These are phyloP conservation scores for Ceratocystis ficicola DNA, from an alignment of 2,329 filamentous ascomycete genomes.

Conservation along the genomic window DNA sequence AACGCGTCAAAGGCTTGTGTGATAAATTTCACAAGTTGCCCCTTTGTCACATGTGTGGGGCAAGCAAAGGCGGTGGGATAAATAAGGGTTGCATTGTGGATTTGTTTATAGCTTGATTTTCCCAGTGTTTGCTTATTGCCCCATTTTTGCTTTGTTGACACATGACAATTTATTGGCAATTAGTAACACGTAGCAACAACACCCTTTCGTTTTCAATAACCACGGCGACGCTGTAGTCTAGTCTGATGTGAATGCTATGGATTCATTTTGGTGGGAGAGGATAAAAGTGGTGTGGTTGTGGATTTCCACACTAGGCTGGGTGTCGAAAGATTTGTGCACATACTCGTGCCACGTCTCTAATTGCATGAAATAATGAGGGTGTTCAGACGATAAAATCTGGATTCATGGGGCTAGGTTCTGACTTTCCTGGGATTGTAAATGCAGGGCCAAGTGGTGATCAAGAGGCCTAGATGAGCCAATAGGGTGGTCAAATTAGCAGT, in stretches of 20 bases:
- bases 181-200: conserved; percentile 3
- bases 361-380: neutral
- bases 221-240: neutral
- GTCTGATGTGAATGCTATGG: neutral
- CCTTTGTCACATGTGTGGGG: conserved; percentile 1
- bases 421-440: neutral
- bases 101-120: neutral
- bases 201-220: neutral
- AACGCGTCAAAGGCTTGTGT: neutral
- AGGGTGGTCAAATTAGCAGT: conserved; percentile 5
- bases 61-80: neutral
- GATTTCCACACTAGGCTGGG: neutral
- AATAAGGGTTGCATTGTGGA: neutral
- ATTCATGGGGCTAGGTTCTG: neutral
- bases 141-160: neutral
- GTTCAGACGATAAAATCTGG: neutral
- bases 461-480: neutral
- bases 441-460: conserved; percentile 7
- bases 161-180: neutral
- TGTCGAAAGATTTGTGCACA: conserved; percentile 6
- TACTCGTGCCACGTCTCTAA: conserved; percentile 1
- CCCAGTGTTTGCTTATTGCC: neutral
- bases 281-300: conserved; percentile 11
- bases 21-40: neutral
- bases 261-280: neutral